phyloP scores from a whole-genome alignment of 371 early-diverging fungal genomes.

The Mortierella sp. region DNA sequence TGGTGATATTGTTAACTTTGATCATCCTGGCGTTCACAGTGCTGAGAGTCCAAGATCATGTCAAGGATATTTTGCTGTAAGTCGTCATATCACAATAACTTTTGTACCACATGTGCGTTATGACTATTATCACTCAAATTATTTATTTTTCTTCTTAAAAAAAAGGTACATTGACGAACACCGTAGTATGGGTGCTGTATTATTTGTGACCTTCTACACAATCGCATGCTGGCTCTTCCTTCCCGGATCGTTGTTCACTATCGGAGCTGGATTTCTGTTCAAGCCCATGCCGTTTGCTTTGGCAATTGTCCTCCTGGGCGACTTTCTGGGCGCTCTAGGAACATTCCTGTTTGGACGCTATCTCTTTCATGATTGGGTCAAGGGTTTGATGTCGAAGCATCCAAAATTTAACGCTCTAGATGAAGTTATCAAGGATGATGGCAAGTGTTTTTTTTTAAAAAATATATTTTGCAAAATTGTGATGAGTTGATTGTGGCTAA shows the following conservation, averaged over 20 bases:
- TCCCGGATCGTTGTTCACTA: conserved; percentile 57
- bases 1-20: conserved; percentile 17
- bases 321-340: conserved; percentile 51
- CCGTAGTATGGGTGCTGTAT: conserved; percentile 40
- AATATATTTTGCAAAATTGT: not conserved
- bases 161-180: conserved; percentile 51
- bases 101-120: not conserved
- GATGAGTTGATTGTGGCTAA: not conserved
- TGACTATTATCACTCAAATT: not conserved
- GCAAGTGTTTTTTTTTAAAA: conserved; percentile 27
- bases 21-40: conserved; percentile 45
- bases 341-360: conserved; percentile 58
- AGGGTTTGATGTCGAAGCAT: conserved; percentile 46
- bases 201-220: conserved; percentile 51
- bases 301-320: conserved; percentile 48
- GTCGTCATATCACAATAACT: not conserved
- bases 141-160: not conserved
- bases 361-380: conserved; percentile 58
- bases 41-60: conserved; percentile 53
- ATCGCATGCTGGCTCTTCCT: conserved; percentile 55
- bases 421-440: conserved; percentile 57
- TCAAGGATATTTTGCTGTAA: conserved; percentile 54
- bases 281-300: conserved; percentile 55
- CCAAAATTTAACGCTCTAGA: conserved; percentile 51
- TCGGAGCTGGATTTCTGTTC: conserved; percentile 58